Percentiles rank a stretch among this genome's conserved stretches.
phyloP scores from a whole-genome alignment of 805 yeast species.

The Candida awuae region DNA sequence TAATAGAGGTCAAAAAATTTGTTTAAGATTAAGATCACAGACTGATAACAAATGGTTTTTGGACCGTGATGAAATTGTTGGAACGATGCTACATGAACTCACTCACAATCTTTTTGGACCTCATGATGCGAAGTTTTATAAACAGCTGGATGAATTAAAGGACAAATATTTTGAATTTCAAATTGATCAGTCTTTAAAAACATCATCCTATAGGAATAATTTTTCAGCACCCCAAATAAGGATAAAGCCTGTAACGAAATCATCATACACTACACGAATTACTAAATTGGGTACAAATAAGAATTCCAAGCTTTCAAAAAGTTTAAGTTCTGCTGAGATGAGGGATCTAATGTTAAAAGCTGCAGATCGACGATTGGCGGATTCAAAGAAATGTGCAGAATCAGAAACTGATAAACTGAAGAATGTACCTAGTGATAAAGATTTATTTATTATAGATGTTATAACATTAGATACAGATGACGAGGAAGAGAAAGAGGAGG shows the following conservation, averaged over 20 bases:
- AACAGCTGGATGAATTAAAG: conserved; percentile 52
- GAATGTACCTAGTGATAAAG: conserved; percentile 37
- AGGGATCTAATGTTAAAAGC: conserved; percentile 49
- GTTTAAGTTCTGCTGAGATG: conserved; percentile 18
- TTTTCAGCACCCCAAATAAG: conserved; percentile 23
- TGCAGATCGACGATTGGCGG: conserved; percentile 52
- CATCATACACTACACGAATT: conserved; percentile 34
- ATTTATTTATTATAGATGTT: conserved; percentile 32
- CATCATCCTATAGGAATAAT: conserved; percentile 40
- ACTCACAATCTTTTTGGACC: conserved; percentile 76
- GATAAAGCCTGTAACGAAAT: conserved; percentile 32
- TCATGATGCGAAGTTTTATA: conserved; percentile 67
- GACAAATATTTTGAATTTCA: conserved; percentile 40
- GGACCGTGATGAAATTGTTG: conserved; percentile 59
- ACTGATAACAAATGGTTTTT: conserved; percentile 45
- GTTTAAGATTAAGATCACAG: conserved; percentile 60
- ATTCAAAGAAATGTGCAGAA: conserved; percentile 40
- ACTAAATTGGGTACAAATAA: conserved; percentile 28
- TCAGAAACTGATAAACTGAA: conserved; percentile 16
- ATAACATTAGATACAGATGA: conserved; percentile 15
- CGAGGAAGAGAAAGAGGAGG: neutral
- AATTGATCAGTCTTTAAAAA: conserved; percentile 33
- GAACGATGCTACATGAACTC: conserved; percentile 83
- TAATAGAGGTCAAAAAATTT: conserved; percentile 64
- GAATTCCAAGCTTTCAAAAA: neutral